Evolutionary conservation across 1,284 basidiomycete genomes (phyloP).

Genomic region (Microbotryum silenes-acaulis): DNA sequence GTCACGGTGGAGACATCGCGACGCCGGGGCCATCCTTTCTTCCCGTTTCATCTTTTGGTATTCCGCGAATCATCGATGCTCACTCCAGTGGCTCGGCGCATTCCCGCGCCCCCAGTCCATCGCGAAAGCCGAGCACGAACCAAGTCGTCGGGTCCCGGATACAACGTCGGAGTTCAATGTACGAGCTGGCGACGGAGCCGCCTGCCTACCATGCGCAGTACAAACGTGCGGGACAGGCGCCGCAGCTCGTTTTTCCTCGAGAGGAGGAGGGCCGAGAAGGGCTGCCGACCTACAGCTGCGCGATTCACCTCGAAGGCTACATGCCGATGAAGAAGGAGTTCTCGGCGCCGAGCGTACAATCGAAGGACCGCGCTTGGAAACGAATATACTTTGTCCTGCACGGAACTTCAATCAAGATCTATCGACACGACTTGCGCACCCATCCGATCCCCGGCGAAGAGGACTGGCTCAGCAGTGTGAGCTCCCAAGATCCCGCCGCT

Average conservation of each 20-base stretch:
- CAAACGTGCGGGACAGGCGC: conserved; percentile 36
- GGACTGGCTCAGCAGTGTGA: conserved; percentile 14
- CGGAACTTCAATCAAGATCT: conserved; percentile 80
- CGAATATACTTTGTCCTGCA: conserved; percentile 82
- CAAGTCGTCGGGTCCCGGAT: conserved; percentile 15
- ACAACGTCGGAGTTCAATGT: conserved; percentile 44
- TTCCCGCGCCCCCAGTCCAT: too few species aligned
- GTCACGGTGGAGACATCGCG: not conserved
- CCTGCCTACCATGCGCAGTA: conserved; percentile 44
- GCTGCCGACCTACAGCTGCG: conserved; percentile 70
- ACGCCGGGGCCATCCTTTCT: conserved; percentile 25
- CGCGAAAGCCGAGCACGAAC: not conserved
- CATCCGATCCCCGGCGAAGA: conserved; percentile 40
- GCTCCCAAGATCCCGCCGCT: conserved; percentile 24
- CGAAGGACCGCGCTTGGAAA: conserved; percentile 85
- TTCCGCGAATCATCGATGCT: too few species aligned
- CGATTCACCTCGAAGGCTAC: conserved; percentile 73
- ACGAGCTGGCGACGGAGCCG: conserved; percentile 41
- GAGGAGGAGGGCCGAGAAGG: conserved; percentile 71
- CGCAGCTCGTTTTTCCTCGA: conserved; percentile 38
- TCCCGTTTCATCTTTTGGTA: too few species aligned
- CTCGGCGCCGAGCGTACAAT: conserved; percentile 68
- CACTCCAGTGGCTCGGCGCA: too few species aligned
- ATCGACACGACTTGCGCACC: conserved; percentile 54
- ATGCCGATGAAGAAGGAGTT: conserved; percentile 96